Evolutionary conservation across 73 alveolate species (phyloP), one percentile per base, ranked within the genome.

Genomic region (Paramecium sonneborni): DNA sequence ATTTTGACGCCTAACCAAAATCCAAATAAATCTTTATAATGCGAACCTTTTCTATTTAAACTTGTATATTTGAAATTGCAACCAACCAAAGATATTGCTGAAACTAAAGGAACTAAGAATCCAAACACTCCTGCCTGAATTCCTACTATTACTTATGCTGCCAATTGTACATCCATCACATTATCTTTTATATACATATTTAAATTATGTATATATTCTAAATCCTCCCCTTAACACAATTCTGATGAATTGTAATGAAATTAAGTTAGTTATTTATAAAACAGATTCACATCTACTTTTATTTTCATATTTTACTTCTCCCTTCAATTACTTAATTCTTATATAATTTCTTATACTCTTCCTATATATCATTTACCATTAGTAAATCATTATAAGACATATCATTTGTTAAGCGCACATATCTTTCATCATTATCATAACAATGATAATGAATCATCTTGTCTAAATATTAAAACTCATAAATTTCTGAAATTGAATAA

Each of bases 91-190:
- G 58, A 35, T 72, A 72, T 72, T 1, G 58, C 55, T 72, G 57
- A 32, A 14, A 72, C 12, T 14, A 72, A 34, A 32, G 86, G 86
- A 1, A 72, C 20, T 72, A 72, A 72, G 39, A 72, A 72, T 35
- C 86, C 86, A 72, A 72, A 72, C 32, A 72, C 67, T 34, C 86
- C 86, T 15, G 86, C 86, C 20, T 35, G 5, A 15, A 72, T 72
- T 1, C 86, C 86, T 1, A 72, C 86, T 14, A 32, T 37, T 1
- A 72, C 86, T 72, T 72, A 6, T 0, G 86, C 86, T 14, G 57
- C 55, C 10, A 72, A 38, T 38, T 72, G 20, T 14, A 72, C 86
- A 72, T 72, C 86, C 57, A 72, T 35, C 0, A 72, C 86, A 14
- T 14, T 34, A 6, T 72, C 86, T 5, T 35, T 34, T 0, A 72